These are phyloP conservation scores for Cladosporium sp. DNA, from an alignment of 2,329 filamentous ascomycete species.

Conservation along the genomic window DNA sequence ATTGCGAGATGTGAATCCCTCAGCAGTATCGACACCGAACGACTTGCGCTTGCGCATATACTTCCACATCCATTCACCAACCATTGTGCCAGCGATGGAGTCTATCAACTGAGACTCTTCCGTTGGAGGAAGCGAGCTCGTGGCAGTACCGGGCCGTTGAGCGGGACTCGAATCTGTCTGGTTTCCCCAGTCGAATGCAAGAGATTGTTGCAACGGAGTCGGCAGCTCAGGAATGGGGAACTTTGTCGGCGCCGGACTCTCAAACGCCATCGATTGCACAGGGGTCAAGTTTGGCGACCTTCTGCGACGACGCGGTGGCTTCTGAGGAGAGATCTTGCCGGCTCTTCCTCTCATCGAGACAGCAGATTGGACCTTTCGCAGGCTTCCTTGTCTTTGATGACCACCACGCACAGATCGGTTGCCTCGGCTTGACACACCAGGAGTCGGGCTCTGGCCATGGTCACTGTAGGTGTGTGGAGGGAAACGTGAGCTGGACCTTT, in stretches of 20 bases:
- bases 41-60: slow-evolving; percentile 84
- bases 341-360: slow-evolving; percentile 58
- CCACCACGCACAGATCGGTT: slow-evolving; percentile 17
- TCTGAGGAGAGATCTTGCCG: slow-evolving; percentile 54
- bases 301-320: slow-evolving; percentile 25
- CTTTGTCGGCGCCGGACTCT: slow-evolving; percentile 27
- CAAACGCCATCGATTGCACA: slow-evolving; percentile 33
- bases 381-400: slow-evolving; percentile 41
- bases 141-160: slow-evolving; percentile 8
- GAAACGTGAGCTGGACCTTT: slow-evolving; percentile 78
- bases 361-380: slow-evolving; percentile 80
- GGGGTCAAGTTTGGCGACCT: slow-evolving; percentile 33
- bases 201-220: slow-evolving; percentile 23
- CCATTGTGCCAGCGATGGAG: slow-evolving; percentile 96
- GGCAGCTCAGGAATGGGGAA: slow-evolving; percentile 33
- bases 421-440: slow-evolving; percentile 30
- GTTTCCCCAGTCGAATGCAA: slow-evolving; percentile 16
- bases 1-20: slow-evolving; percentile 49
- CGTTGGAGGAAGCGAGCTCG: slow-evolving; percentile 3
- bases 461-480: slow-evolving; percentile 67
- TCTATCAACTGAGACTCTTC: slow-evolving; percentile 70
- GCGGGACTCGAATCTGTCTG: background rate
- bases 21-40: slow-evolving; percentile 66
- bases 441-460: slow-evolving; percentile 71
- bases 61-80: slow-evolving; percentile 96